These are phyloP conservation scores for Rhizopogon vesiculosus DNA, from an alignment of 768 basidiomycete genomes.

Conservation along the genomic window DNA sequence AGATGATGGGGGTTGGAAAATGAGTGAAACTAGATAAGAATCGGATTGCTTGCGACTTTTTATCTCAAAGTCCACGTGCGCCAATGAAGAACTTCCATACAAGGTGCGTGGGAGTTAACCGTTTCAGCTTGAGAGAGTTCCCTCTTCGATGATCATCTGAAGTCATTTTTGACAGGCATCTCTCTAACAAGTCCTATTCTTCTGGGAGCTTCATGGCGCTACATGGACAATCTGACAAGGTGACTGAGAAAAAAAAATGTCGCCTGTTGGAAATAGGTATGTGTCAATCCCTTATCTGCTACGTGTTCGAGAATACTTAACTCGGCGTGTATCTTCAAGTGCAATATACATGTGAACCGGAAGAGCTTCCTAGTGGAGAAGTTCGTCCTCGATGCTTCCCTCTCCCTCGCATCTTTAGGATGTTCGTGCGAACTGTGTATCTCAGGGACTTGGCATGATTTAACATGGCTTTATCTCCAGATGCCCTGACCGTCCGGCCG, in stretches of 20 bases:
- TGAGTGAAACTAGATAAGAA: conserved; percentile 12
- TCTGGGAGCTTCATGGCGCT: background rate
- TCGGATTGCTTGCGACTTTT: conserved; percentile 21
- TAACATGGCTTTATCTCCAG: conserved; percentile 30
- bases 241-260: conserved; percentile 33
- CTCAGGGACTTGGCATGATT: conserved; percentile 2
- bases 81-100: background rate
- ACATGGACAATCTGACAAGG: background rate
- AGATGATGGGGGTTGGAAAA: conserved; percentile 20
- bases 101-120: conserved; percentile 19
- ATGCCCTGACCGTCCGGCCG: conserved; percentile 58
- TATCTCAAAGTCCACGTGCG: conserved; percentile 27
- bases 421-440: conserved; percentile 40
- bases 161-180: background rate
- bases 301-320: conserved; percentile 3
- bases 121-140: conserved; percentile 4
- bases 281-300: background rate
- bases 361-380: conserved; percentile 21
- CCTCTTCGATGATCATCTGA: background rate
- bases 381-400: conserved; percentile 58
- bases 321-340: conserved; percentile 20
- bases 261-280: conserved; percentile 56
- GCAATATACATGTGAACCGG: conserved; percentile 60
- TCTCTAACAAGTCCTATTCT: background rate
- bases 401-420: conserved; percentile 66